phyloP scores from a whole-genome alignment of 768 basidiomycete species.

The Neoboletus magnificus region DNA sequence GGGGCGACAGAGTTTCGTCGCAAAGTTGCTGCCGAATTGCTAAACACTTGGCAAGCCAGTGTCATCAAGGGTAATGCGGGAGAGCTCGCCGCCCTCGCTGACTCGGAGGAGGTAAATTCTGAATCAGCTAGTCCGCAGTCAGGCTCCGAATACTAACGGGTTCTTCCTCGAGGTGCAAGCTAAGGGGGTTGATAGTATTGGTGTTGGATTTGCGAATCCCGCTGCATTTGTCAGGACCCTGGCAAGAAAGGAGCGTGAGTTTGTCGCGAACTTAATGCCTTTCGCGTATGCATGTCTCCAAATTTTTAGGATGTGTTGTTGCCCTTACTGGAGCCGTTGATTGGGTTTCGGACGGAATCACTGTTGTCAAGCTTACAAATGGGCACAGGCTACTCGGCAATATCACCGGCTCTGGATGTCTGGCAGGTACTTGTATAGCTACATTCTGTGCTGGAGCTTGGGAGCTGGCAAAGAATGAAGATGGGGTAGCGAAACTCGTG shows the following conservation, averaged over 20 bases:
- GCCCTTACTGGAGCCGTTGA: constrained; percentile 79
- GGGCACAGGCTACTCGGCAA: constrained; percentile 69
- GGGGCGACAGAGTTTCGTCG: constrained; percentile 78
- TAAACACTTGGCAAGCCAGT: constrained; percentile 77
- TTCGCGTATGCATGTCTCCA: not conserved
- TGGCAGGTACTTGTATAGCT: constrained; percentile 73
- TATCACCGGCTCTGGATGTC: constrained; percentile 91
- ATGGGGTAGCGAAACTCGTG: constrained; percentile 46
- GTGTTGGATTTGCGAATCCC: constrained; percentile 74
- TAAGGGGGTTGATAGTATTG: constrained; percentile 85
- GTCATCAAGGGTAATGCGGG: constrained; percentile 95
- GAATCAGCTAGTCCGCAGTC: not conserved
- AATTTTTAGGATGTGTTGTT: constrained; percentile 64
- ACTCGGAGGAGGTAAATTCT: constrained; percentile 63
- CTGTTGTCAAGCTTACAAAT: constrained; percentile 67
- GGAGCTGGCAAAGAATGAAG: constrained; percentile 30
- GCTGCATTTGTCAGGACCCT: constrained; percentile 62
- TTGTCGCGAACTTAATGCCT: not conserved
- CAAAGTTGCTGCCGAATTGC: constrained; percentile 52
- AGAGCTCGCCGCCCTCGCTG: constrained; percentile 76
- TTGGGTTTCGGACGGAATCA: constrained; percentile 79
- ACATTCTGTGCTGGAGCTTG: constrained; percentile 74
- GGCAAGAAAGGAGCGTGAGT: constrained; percentile 72
- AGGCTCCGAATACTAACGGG: not conserved
- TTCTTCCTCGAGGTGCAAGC: constrained; percentile 50